Base-by-base conservation (phyloP, 352 stramenopile genomes). In the Pythium phragmiticola region DNA sequence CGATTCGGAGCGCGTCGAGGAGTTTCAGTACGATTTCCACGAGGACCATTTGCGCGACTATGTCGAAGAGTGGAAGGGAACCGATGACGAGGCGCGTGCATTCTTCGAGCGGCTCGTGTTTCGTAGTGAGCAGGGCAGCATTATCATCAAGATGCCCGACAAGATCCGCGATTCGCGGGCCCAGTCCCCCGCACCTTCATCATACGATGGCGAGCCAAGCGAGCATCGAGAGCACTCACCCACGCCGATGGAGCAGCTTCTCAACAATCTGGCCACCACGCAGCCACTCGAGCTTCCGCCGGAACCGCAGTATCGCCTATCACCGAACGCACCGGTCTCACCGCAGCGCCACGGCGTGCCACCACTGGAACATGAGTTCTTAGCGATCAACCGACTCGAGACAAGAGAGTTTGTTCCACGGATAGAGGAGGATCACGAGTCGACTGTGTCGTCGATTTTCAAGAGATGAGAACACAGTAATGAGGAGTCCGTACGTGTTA, bases 21-120 rank as follows among this genome's bases (percentile, higher is more conserved):
- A 90, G 45, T 90, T 89, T 68, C 80, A 88, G 60, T 90, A 87
- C 48, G 82, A 90, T 41, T 90, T 89, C 51, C 77, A 68, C 0
- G 82, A 90, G 58, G 82, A 90, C 11, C 70, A 87, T 21, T 62
- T 88, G 30, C 74, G 75, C 21, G 77, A 78, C 7, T 88, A 88
- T 36, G 66, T 87, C 6, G 56, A 69, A 12, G 73, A 75, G 36
- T 78, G 70, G 59, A 72, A 45, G 2, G 77, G 74, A 7, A 60
- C 63, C 34, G 76, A 79, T 36, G 70, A 66, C 3, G 74, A 87
- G 30, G 72, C 75, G 0, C 66, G 68, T 8, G 59, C 68, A 16
- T 89, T 89, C 42, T 69, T 84, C n/a, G 43, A 61, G 7, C 71
- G 84, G 16, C 75, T 90, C 12, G 74, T 83, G 39, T 90, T 88